These are phyloP conservation scores for Phytophthora litchii DNA, from an alignment of 352 stramenopile species.

Conservation along the genomic window DNA sequence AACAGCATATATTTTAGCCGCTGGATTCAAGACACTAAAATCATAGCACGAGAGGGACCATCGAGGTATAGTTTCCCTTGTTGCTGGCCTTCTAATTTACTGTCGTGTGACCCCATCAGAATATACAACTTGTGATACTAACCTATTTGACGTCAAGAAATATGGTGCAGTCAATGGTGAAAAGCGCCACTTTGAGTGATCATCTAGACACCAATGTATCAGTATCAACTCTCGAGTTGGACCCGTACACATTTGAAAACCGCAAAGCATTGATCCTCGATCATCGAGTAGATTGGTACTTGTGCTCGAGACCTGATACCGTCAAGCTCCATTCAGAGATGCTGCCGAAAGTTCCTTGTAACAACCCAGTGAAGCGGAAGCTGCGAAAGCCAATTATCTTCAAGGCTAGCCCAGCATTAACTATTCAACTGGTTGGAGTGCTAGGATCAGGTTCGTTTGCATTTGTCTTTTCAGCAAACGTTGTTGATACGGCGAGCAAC, in stretches of 20 bases:
- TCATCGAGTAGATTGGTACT: conserved; percentile 46
- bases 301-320: conserved; percentile 45
- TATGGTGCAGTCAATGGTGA: conserved; percentile 8
- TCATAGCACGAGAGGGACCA: conserved; percentile 34
- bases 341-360: conserved; percentile 50
- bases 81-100: conserved; percentile 19
- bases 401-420: conserved; percentile 34
- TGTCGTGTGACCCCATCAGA: conserved; percentile 26
- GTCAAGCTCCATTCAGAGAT: conserved; percentile 64
- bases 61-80: conserved; percentile 44
- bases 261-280: conserved; percentile 53
- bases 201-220: not conserved
- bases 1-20: conserved; percentile 36
- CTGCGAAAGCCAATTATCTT: conserved; percentile 62
- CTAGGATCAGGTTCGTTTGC: conserved; percentile 80
- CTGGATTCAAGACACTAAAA: conserved; percentile 28
- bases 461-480: conserved; percentile 67
- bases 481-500: conserved; percentile 32
- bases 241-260: conserved; percentile 64
- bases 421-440: conserved; percentile 54
- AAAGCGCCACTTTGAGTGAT: not conserved
- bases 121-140: conserved; percentile 22
- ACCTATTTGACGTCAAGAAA: conserved; percentile 32
- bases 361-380: conserved; percentile 51
- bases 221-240: conserved; percentile 25